Percentiles rank a stretch among this genome's conserved stretches.
phyloP scores from a whole-genome alignment of 352 stramenopile genomes.

The Elongisporangium anandrum region DNA sequence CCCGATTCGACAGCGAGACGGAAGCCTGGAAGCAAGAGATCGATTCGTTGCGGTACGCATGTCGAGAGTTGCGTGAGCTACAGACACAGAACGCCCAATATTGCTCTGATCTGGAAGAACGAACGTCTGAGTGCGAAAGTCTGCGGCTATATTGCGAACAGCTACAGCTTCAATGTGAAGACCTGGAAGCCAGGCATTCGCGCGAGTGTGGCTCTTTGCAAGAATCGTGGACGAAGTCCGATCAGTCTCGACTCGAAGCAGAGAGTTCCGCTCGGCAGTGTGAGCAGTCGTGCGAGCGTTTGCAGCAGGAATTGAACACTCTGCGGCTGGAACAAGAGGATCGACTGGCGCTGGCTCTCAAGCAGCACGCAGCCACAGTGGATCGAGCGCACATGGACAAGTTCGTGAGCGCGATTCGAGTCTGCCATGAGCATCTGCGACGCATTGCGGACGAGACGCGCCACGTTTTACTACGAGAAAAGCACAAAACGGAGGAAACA shows the following conservation, averaged over 20 bases:
- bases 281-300: constrained; percentile 4
- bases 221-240: not conserved
- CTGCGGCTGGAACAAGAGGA: constrained; percentile 21
- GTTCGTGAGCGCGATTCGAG: constrained; percentile 10
- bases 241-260: not conserved
- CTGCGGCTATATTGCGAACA: constrained; percentile 13
- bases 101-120: constrained; percentile 11
- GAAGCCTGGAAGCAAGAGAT: constrained; percentile 42
- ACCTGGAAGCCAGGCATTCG: not conserved
- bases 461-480: constrained; percentile 14
- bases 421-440: constrained; percentile 10
- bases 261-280: constrained; percentile 1
- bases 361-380: not conserved
- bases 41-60: constrained; percentile 5
- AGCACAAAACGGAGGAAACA: constrained; percentile 26
- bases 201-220: constrained; percentile 7
- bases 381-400: not conserved
- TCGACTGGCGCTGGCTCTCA: constrained; percentile 4
- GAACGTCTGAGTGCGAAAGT: constrained; percentile 4
- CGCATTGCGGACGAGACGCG: constrained; percentile 8
- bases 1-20: constrained; percentile 26
- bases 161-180: constrained; percentile 3
- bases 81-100: constrained; percentile 23
- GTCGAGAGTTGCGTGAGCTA: constrained; percentile 21
- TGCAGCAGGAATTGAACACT: constrained; percentile 15